Evolutionary conservation across 75 land plant genomes (phyloP), one percentile per base, ranked within the genome.

Genomic region (Selaginella moellendorffii): DNA sequence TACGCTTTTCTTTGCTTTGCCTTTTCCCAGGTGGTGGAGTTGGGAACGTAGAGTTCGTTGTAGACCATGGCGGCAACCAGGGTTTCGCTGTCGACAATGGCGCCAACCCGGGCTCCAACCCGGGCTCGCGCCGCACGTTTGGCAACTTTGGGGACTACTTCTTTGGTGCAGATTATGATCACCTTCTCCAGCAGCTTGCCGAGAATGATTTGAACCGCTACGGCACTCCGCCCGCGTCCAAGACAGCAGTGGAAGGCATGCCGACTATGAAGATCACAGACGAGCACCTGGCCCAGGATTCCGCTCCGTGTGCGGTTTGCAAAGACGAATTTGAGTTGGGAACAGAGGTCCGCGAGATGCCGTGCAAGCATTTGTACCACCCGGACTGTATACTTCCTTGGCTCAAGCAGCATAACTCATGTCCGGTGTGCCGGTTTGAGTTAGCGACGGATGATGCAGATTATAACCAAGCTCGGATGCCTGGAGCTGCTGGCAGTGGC

Each of bases 331-430:
- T 90, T 63, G 85, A 84, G 69, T 26, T 90, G 0, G 82, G 83
- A 1, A 64, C 68, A 0, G 74, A 72, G 24, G 97, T 77, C 0
- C 74, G 81, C 18, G 80, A 82, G 76, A 84, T 90, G 97, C 93
- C 97, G 0, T 90, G 97, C 74, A 80, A 85, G 67, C 97, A 90
- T 56, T 70, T 87, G 31, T 90, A 84, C 67, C 97, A 90, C 56
- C 27, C 74, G 18, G 85, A 82, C 25, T 90, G 97, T 66, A 87
- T 90, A 20, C 70, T 90, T n/a, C 97, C 97, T 0, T 90, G 92
- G 97, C 77, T 90, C 8, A 69, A 72, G 24, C 71, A 84, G 63
- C 82, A 81, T 26, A 90, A 87, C 54, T 87, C 97, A 0, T 90
- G 97, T 54, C 92, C 97, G 0, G 85, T 90, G 18, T 90, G 97